These are phyloP conservation scores for Zoysia matrella DNA, from an alignment of 202 grass and related monocot genomes.

Conservation along the genomic window DNA sequence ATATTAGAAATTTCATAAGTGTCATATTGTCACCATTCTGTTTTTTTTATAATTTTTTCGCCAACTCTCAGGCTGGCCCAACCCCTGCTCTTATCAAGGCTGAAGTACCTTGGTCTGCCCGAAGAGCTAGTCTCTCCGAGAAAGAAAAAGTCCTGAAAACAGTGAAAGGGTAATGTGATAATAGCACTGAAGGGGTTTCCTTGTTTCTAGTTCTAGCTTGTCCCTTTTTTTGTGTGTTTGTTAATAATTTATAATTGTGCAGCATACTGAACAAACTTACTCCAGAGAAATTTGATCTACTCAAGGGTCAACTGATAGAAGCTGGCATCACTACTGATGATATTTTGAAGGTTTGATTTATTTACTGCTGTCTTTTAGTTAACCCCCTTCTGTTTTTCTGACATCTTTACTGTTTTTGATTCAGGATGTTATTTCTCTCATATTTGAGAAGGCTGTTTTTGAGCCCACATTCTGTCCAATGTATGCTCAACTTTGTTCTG, in stretches of 20 bases:
- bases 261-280: constrained; percentile 99
- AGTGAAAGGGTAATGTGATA: constrained; percentile 55
- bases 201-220: neutral
- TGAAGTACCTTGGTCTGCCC: too few species aligned
- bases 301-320: constrained; percentile 33
- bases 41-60: constrained; percentile 2
- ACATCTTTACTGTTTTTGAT: constrained; percentile 21
- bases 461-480: constrained; percentile 87
- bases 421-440: constrained; percentile 87
- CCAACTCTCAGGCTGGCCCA: constrained; percentile 48
- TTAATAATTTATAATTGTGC: constrained; percentile 34
- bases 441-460: constrained; percentile 98
- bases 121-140: too few species aligned
- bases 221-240: neutral
- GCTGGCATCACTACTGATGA: constrained; percentile 89
- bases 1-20: neutral
- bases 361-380: neutral
- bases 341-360: constrained; percentile 81
- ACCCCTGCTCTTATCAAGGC: constrained; percentile 27
- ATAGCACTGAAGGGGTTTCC: neutral
- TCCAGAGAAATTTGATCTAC: constrained; percentile 97
- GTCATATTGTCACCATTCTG: constrained; percentile 26
- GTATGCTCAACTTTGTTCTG: constrained; percentile 88
- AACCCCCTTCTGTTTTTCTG: constrained; percentile 16
- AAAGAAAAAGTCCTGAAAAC: too few species aligned